Conservation (phyloP, 2,329 filamentous ascomycete species). For the Ophiostoma populinum region DNA sequence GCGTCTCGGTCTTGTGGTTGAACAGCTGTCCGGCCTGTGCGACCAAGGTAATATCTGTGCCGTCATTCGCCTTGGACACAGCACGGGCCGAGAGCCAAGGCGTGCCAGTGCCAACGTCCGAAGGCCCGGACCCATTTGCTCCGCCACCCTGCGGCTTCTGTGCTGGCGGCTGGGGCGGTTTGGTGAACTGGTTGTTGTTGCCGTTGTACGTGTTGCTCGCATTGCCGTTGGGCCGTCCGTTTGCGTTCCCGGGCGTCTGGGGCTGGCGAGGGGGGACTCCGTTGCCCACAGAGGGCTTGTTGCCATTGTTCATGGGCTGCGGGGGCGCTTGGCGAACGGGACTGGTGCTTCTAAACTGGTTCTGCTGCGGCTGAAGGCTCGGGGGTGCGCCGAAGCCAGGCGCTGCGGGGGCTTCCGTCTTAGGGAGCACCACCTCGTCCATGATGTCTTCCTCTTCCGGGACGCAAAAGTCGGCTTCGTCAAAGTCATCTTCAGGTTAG, state of each 20-base stretch:
- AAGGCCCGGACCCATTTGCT: not conserved
- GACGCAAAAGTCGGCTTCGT: slow-evolving; percentile 60
- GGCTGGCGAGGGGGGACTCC: slow-evolving; percentile 8
- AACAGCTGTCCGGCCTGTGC: slow-evolving; percentile 37
- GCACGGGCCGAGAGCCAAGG: slow-evolving; percentile 58
- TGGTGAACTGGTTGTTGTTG: slow-evolving; percentile 8
- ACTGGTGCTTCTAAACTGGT: slow-evolving; percentile 11
- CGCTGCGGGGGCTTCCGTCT: slow-evolving; percentile 11
- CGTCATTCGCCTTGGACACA: slow-evolving; percentile 33
- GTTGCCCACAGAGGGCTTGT: no score
- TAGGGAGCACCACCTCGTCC: slow-evolving; percentile 52
- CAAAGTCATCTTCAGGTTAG: slow-evolving; percentile 38
- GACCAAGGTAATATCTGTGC: slow-evolving; percentile 20
- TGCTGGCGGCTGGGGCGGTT: slow-evolving; percentile 5
- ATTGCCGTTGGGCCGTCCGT: slow-evolving; percentile 2
- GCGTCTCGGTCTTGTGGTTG: slow-evolving; percentile 59
- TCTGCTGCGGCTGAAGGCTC: slow-evolving; percentile 10
- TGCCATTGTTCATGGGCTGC: slow-evolving; percentile 8
- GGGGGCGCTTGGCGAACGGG: slow-evolving; percentile 12
- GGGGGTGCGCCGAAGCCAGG: slow-evolving; percentile 9
- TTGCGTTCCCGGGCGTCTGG: slow-evolving; percentile 7
- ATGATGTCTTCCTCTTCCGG: slow-evolving; percentile 48
- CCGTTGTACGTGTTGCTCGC: slow-evolving; percentile 1
- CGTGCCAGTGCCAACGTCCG: slow-evolving; percentile 17
- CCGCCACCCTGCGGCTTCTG: not conserved